Conservation (phyloP, 495 filamentous ascomycete species). For the Penicillium turbatum region DNA sequence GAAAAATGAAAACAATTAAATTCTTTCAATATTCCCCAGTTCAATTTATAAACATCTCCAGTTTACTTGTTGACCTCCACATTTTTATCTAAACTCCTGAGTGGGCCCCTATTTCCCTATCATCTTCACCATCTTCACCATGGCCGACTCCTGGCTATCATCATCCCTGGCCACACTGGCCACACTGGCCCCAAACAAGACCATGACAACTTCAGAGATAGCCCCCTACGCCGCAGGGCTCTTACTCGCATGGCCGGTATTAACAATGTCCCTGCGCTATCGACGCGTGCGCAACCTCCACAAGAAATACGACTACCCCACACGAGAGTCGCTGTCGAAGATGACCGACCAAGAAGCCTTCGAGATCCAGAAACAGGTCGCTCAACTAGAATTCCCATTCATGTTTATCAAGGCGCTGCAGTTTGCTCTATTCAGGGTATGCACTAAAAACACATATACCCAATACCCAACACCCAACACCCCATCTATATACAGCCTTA, state of each 20-base stretch:
- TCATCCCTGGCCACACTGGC: too few relatives aligned
- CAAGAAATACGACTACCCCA: constrained; percentile 47
- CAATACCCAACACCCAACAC: too few relatives aligned
- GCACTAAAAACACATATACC: not conserved
- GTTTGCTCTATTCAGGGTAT: constrained; percentile 62
- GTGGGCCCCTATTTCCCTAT: too few relatives aligned
- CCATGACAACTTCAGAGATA: constrained; percentile 16
- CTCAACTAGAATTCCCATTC: constrained; percentile 55
- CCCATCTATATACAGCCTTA: too few relatives aligned
- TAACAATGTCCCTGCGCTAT: constrained; percentile 44
- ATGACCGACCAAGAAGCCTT: constrained; percentile 63
- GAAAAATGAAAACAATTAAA: too few relatives aligned
- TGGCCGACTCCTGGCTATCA: too few relatives aligned
- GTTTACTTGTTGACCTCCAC: too few relatives aligned
- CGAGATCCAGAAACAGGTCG: constrained; percentile 47
- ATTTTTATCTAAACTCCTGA: too few relatives aligned
- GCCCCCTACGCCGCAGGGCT: constrained; percentile 24
- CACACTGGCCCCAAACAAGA: not conserved
- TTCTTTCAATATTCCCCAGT: too few relatives aligned
- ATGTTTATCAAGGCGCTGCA: constrained; percentile 53
- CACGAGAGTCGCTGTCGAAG: constrained; percentile 49
- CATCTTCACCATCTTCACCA: too few relatives aligned
- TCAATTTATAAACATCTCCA: too few relatives aligned
- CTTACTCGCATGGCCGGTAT: constrained; percentile 27
- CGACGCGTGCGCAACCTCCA: constrained; percentile 43